Evolutionary conservation across 306 rosid species (phyloP), one percentile per base, ranked within the genome.

Genomic region (Castanea sativa): DNA sequence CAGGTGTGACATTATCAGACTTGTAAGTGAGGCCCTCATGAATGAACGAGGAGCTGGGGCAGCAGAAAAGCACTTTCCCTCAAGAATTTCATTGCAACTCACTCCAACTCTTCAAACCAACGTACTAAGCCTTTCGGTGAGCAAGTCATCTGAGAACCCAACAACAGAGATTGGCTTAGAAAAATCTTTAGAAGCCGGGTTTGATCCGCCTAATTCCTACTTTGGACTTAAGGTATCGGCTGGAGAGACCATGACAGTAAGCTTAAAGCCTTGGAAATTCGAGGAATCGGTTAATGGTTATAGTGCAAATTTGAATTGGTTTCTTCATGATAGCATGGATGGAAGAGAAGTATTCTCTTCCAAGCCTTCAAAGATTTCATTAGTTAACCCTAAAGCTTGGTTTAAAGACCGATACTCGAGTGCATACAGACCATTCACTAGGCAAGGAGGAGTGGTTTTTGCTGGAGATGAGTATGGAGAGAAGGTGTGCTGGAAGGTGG

Each of bases 391-490:
- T 0, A 95, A 78, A 78, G 84, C 96, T 8, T 95, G 99, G 99
- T 95, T 92, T 55, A 85, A 76, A 35, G 87, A 95, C 45, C 75
- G 98, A 57, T 95, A 92, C 76, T 89, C 97, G 0, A 95, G 96
- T 57, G 99, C 88, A 73, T 81, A 89, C 74, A 77, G 98, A 76
- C 98, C 98, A 2, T 95, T 93, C 67, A 95, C 93, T 0, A 86
- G 92, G 76, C 97, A 93, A 87, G 99, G 99, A 57, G 98, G 98
- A 16, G 85, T 93, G 41, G 76, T 91, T 30, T 95, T 95, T 78
- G 99, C 98, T 0, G 88, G 94, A 2, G 99, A 95, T 75, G 96
- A 88, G 77, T 92, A 93, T 41, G 98, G 98, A 43, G 93, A 90
- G 59, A 84, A 92, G 20, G 94, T 91, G 9, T 60, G 89, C 61